Percentiles rank a stretch among this genome's conserved stretches.
phyloP scores from a whole-genome alignment of 768 basidiomycete genomes.

The Mycena amicta region DNA sequence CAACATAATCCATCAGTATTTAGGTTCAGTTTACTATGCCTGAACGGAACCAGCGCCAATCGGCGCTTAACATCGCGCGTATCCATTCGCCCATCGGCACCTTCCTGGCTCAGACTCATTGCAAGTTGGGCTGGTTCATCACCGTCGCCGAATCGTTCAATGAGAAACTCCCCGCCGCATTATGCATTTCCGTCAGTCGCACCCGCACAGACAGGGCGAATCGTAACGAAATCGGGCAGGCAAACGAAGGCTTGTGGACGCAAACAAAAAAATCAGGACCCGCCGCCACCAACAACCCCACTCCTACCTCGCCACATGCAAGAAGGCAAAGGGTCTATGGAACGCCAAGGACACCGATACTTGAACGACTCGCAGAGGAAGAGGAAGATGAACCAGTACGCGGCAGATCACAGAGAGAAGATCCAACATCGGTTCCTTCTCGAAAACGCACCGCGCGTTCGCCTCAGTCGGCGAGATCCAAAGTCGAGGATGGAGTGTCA shows the following conservation, averaged over 20 bases:
- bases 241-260: constrained; percentile 19
- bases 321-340: constrained; percentile 15
- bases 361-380: constrained; percentile 19
- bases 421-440: constrained; percentile 4
- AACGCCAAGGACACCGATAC: constrained; percentile 16
- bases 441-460: constrained; percentile 5
- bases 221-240: constrained; percentile 56
- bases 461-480: constrained; percentile 7
- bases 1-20: constrained; percentile 93
- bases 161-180: constrained; percentile 50
- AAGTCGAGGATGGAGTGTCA: constrained; percentile 8
- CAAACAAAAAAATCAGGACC: constrained; percentile 15
- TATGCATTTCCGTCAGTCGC: constrained; percentile 51
- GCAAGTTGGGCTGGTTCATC: constrained; percentile 69
- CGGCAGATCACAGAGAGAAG: neutral
- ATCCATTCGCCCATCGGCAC: constrained; percentile 58
- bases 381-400: constrained; percentile 15
- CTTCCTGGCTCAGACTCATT: constrained; percentile 48
- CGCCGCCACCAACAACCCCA: neutral
- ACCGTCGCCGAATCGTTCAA: constrained; percentile 59
- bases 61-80: constrained; percentile 72
- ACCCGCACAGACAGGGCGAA: constrained; percentile 45
- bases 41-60: constrained; percentile 79
- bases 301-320: neutral
- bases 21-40: constrained; percentile 96